Evolutionary conservation across 1,284 basidiomycete species (phyloP), one percentile per base, ranked within the genome.

Genomic region (Puccinia triticina): DNA sequence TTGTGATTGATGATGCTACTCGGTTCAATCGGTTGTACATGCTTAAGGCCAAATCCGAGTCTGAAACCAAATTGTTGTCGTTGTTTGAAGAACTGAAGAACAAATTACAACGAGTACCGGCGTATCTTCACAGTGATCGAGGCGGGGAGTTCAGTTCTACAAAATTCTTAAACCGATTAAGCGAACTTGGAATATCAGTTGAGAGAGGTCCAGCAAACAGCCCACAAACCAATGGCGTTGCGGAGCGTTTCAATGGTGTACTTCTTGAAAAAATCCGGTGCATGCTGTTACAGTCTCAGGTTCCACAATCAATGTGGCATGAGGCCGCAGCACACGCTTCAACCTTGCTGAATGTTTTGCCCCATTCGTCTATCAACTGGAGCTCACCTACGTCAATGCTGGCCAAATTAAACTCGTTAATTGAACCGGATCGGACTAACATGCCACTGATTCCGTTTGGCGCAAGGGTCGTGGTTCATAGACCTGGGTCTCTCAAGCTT

Each of bases 191-290:
- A 10, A 50, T 59, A 26, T 21, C 21, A 1, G 11, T 74, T 37
- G 72, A 74, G 23, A 26, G 26, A 2, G 72, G 48, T n/a, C 72
- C 72, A 21, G 72, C 72, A 2, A 34, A 74, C n/a, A 10, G 3
- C 59, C 72, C 72, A 37, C 72, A 74, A 59, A 57, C 72, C 34
- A 74, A 74, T 40, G 72, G 72, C 40, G 23, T 74, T 2, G 48
- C 53, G 2, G 37, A 74, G 16, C 29, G 34, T 5, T 74, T 74
- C 23, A 74, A 74, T 59, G 34, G 53, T 2, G 26, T 40, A n/a
- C 18, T 74, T 0, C 29, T 74, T 12, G 50, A 48, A 8, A n/a
- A n/a, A n/a, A n/a, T n/a, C n/a, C n/a, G n/a, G n/a, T n/a, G n/a
- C n/a, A n/a, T n/a, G n/a, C n/a, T n/a, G n/a, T n/a, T n/a, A n/a